A percentile compares a stretch with the other conserved stretches of the same genome.
These are phyloP conservation scores for Hyaloperonospora arabidopsidis DNA, from an alignment of 352 stramenopile species.

Conservation along the genomic window DNA sequence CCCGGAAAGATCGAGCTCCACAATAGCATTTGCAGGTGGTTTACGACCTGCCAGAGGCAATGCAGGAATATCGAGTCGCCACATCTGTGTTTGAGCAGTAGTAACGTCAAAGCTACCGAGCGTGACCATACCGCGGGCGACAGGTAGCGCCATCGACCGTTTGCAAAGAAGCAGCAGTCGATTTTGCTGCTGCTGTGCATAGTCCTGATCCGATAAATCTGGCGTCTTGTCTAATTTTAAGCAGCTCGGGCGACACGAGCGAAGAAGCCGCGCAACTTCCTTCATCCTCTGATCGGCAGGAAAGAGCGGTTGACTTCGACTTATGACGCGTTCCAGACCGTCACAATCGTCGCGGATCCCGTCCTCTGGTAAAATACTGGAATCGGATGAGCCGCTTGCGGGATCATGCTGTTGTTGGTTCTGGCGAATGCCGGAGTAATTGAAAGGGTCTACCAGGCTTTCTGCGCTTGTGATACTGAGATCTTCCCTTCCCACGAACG, in stretches of 20 bases:
- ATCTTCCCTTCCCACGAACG: constrained; percentile 55
- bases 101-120: constrained; percentile 84
- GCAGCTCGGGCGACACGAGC: constrained; percentile 62
- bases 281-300: constrained; percentile 69
- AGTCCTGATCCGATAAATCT: constrained; percentile 66
- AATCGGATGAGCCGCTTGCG: constrained; percentile 3
- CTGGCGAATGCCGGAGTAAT: constrained; percentile 2
- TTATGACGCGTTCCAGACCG: constrained; percentile 57
- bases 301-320: constrained; percentile 52
- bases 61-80: constrained; percentile 84
- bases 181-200: constrained; percentile 87
- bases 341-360: constrained; percentile 34
- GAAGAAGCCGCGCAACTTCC: constrained; percentile 70
- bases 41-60: constrained; percentile 91
- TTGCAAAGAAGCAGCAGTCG: constrained; percentile 92
- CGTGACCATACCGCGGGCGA: constrained; percentile 96
- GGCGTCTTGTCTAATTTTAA: constrained; percentile 61
- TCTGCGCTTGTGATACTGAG: constrained; percentile 30
- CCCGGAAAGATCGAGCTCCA: constrained; percentile 88
- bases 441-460: constrained; percentile 6
- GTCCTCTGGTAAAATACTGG: constrained; percentile 1
- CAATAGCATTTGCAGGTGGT: constrained; percentile 88
- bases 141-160: constrained; percentile 87
- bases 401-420: constrained; percentile 17
- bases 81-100: constrained; percentile 66